Evolutionary conservation across 257 asterid species (phyloP), one percentile per base, ranked within the genome.

Genomic region (Paraleonurus japonicus): DNA sequence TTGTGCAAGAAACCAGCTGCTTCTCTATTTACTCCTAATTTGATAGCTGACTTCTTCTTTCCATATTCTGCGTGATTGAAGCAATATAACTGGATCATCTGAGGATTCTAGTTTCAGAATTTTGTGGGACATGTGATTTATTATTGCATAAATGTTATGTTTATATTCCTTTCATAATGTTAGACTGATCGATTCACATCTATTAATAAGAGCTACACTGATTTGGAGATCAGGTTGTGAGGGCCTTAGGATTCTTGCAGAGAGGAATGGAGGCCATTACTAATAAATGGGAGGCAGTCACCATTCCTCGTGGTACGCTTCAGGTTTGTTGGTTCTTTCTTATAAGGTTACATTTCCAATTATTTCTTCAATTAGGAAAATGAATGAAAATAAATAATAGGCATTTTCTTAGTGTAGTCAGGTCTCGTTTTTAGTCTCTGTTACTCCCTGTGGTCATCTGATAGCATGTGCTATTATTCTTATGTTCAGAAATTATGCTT

Each of bases 231-330:
- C 86, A 95, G 99, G 98, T 95, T 76, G 96, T 95, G 58, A 85
- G 99, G 87, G 98, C 99, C 68, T 81, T 95, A 57, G 78, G 80
- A 26, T 87, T 83, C 79, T 79, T 95, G 81, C 97, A 89, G 82
- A 78, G 80, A 73, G 96, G 95, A 76, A 84, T 81, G 69, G 88
- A 84, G 61, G 78, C 86, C 61, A 73, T 19, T 63, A 50, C 62
- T 58, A 83, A 87, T 59, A 85, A 76, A 78, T 89, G 96, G 98
- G 90, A 88, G 85, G 89, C 92, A 27, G 88, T 89, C 72, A 73
- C 83, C 45, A 95, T 95, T 85, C 96, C 96, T 58, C 96, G 99
- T 78, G 99, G 99, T 83, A 95, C 99, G 78, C 98, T 95, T 80
- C 99, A 95, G 99, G 99, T 95, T 85, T 78, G 98, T 85, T 75